A percentile compares a stretch with the other conserved stretches of the same genome.
Conservation (phyloP, 768 basidiomycete species). For the Favolaschia claudopus region DNA sequence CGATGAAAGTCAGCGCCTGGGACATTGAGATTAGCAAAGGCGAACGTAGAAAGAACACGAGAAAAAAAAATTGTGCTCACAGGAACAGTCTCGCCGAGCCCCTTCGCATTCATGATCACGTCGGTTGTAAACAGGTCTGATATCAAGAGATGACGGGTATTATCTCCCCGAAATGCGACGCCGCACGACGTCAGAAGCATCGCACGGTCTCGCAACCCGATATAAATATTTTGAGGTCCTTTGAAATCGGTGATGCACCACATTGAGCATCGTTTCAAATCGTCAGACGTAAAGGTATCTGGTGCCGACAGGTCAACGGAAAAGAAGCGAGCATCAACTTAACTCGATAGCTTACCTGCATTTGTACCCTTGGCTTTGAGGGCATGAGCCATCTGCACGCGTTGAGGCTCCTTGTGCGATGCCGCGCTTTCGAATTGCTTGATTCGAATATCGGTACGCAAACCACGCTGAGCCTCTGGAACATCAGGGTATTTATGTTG, state of each 20-base stretch:
- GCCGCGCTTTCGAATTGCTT: background rate
- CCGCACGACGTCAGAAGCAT: no score
- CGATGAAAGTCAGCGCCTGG: slow-evolving; percentile 35
- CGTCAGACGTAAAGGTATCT: slow-evolving; percentile 6
- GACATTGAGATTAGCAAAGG: no score
- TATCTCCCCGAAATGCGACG: no score
- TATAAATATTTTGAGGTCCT: no score
- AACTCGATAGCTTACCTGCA: background rate
- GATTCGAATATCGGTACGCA: background rate
- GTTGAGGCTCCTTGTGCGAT: slow-evolving; percentile 2
- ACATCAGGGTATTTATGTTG: background rate
- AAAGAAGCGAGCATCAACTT: no score
- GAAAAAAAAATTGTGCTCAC: no score
- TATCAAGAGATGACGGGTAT: no score
- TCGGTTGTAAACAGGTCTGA: no score
- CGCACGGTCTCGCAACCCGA: no score
- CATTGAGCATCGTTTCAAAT: background rate
- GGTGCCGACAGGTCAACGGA: background rate
- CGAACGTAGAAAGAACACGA: no score
- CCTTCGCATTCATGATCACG: no score
- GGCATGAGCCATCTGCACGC: slow-evolving; percentile 6
- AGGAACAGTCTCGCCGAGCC: no score
- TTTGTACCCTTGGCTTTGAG: slow-evolving; percentile 6
- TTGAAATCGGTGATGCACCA: slow-evolving; percentile 9
- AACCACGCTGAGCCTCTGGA: background rate